These are phyloP conservation scores for Coemansia sp. DNA, from an alignment of 192 early-diverging fungal genomes.

Conservation along the genomic window DNA sequence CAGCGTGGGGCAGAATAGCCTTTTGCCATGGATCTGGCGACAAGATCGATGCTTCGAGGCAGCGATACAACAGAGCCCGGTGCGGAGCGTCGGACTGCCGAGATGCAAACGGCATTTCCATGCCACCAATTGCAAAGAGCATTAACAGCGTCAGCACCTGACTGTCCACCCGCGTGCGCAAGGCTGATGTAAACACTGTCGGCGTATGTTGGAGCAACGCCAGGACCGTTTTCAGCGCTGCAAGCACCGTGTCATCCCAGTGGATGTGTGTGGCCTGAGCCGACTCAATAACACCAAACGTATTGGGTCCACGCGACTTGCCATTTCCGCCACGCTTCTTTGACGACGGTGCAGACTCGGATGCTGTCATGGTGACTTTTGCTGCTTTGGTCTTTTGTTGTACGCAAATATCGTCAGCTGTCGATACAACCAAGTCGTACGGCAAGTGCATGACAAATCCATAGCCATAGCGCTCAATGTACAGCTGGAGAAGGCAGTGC, in stretches of 20 bases:
- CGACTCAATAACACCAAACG: conserved; percentile 6
- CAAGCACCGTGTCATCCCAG: conserved; percentile 32
- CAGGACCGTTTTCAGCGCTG: conserved; percentile 17
- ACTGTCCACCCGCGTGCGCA: conserved; percentile 38
- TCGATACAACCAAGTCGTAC: conserved; percentile 30
- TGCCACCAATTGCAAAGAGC: conserved; percentile 33
- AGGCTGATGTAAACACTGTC: conserved; percentile 17
- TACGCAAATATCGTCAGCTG: conserved; percentile 22
- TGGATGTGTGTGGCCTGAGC: conserved; percentile 13
- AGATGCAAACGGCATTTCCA: conserved; percentile 22
- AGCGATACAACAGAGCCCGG: conserved; percentile 24
- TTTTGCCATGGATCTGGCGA: conserved; percentile 51
- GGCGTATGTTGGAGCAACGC: conserved; percentile 36
- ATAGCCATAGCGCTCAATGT: conserved; percentile 36
- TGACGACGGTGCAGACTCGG: not conserved
- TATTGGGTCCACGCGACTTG: conserved; percentile 11
- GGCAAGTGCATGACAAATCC: conserved; percentile 42
- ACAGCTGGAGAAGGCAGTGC: conserved; percentile 36
- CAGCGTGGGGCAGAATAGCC: conserved; percentile 45
- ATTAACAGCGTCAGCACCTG: conserved; percentile 36
- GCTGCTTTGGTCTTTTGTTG: conserved; percentile 9
- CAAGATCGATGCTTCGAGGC: conserved; percentile 41
- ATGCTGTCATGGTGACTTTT: not conserved
- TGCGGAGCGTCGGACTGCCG: conserved; percentile 25
- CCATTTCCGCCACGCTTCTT: conserved; percentile 38